These are phyloP conservation scores for Aphanomyces astaci DNA, from an alignment of 352 stramenopile species.

Conservation along the genomic window DNA sequence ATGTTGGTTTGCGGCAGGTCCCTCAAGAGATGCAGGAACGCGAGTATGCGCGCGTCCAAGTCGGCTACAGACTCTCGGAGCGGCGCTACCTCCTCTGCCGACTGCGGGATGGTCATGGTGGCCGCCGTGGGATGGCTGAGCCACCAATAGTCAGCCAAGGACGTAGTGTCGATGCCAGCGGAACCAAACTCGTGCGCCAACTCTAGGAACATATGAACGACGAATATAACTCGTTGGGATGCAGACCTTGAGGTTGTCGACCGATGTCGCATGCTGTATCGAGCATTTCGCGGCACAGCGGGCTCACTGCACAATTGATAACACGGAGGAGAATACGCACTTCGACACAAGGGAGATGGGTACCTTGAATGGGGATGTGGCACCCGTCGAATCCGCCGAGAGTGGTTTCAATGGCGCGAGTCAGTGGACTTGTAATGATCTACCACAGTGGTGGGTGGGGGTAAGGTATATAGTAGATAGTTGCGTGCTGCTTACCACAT, in stretches of 20 bases:
- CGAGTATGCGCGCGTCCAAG: constrained; percentile 55
- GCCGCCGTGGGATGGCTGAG: constrained; percentile 31
- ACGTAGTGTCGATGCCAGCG: background rate
- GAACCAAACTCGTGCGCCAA: constrained; percentile 28
- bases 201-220: constrained; percentile 24
- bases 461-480: background rate
- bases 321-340: background rate
- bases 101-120: constrained; percentile 29
- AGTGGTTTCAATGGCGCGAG: constrained; percentile 74
- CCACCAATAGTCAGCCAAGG: constrained; percentile 58
- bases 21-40: constrained; percentile 45
- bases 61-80: constrained; percentile 51
- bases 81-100: constrained; percentile 39
- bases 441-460: too few relatives aligned
- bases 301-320: constrained; percentile 39
- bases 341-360: background rate
- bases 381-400: constrained; percentile 47
- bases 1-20: constrained; percentile 61
- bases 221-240: background rate
- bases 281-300: constrained; percentile 70
- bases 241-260: constrained; percentile 37
- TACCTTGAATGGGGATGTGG: constrained; percentile 52
- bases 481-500: constrained; percentile 38
- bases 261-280: constrained; percentile 80
- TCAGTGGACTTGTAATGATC: constrained; percentile 79